Conservation (phyloP, 2,329 filamentous ascomycete genomes). For the Lasiodiplodia gonubiensis region DNA sequence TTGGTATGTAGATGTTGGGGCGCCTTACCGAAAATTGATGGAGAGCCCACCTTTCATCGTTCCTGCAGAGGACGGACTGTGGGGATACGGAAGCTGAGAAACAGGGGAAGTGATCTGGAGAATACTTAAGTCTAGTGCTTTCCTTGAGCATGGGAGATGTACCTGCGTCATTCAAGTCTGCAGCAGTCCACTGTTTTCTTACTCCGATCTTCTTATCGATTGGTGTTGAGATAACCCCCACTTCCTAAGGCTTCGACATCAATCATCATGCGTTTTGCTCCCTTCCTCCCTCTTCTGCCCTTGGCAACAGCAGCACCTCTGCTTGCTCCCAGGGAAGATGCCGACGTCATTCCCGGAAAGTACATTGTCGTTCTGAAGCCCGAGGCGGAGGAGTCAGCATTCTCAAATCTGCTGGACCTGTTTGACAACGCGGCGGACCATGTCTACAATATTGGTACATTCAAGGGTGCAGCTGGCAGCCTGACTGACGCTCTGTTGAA, state of each 20-base stretch:
- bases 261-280: slow-evolving; percentile 47
- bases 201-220: background rate
- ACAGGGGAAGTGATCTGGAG: background rate
- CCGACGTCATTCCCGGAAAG: slow-evolving; percentile 46
- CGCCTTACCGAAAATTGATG: background rate
- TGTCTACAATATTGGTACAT: slow-evolving; percentile 46
- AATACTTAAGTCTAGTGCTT: background rate
- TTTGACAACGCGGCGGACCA: slow-evolving; percentile 38
- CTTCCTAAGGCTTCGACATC: slow-evolving; percentile 1
- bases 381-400: slow-evolving; percentile 36
- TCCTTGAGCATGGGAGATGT: background rate
- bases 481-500: slow-evolving; percentile 40
- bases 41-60: background rate
- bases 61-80: background rate
- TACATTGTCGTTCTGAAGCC: slow-evolving; percentile 56
- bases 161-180: background rate
- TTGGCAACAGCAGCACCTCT: slow-evolving; percentile 46
- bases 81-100: background rate
- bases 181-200: background rate
- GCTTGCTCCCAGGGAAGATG: slow-evolving; percentile 44
- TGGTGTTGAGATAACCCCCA: background rate
- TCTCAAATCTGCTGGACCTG: background rate
- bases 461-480: slow-evolving; percentile 48
- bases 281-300: slow-evolving; percentile 44
- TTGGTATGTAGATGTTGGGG: background rate